Evolutionary conservation across 192 early-diverging fungal species (phyloP).

Genomic region (Backusella macrospora): DNA sequence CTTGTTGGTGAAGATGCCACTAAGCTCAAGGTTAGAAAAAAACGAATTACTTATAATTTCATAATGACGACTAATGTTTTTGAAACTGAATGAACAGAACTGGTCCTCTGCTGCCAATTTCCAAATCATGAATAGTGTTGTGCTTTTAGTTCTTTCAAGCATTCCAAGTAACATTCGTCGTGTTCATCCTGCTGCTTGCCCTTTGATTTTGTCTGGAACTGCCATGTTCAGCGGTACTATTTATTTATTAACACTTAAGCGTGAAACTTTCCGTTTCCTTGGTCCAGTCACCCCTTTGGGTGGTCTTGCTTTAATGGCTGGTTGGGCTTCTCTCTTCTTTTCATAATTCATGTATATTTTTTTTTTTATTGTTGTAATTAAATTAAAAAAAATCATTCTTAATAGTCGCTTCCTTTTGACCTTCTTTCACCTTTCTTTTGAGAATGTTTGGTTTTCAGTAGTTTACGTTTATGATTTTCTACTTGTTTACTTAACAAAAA

Average conservation of each 20-base stretch:
- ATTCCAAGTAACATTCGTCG: constrained; percentile 39
- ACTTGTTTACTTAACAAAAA: constrained; percentile 50
- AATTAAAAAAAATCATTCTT: too few species aligned
- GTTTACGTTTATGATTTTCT: constrained; percentile 60
- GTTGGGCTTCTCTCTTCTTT: constrained; percentile 52
- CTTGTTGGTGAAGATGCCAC: constrained; percentile 32
- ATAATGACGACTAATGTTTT: too few species aligned
- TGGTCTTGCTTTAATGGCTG: constrained; percentile 57
- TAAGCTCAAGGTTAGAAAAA: constrained; percentile 32
- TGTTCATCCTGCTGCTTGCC: constrained; percentile 43
- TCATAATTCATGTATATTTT: too few species aligned
- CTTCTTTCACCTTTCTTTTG: constrained; percentile 67
- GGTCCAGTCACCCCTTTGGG: constrained; percentile 67
- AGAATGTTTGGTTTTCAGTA: constrained; percentile 65
- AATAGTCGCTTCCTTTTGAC: constrained; percentile 49
- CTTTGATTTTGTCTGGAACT: constrained; percentile 56
- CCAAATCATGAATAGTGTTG: constrained; percentile 55
- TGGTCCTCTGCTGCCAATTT: constrained; percentile 59
- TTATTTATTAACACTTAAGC: constrained; percentile 55
- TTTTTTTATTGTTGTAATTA: too few species aligned
- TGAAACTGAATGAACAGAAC: constrained; percentile 34
- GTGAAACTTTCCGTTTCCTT: constrained; percentile 43
- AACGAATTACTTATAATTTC: too few species aligned
- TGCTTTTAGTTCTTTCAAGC: constrained; percentile 50
- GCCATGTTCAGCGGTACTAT: constrained; percentile 60